Evolutionary conservation across 2,329 filamentous ascomycete genomes (phyloP).

Genomic region (Colletotrichum endophyticum): DNA sequence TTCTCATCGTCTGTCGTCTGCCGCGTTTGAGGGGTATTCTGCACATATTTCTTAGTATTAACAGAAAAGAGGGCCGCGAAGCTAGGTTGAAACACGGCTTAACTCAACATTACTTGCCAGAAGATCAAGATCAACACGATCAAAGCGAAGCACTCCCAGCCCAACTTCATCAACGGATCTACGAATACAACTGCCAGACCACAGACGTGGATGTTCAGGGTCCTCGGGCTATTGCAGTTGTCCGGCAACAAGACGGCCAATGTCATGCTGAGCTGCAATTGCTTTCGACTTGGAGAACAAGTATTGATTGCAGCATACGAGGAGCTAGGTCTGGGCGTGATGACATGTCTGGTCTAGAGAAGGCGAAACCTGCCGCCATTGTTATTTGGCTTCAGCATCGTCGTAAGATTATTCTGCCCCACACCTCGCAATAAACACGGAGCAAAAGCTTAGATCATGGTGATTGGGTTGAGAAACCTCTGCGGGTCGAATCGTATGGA

Average conservation of each 20-base stretch:
- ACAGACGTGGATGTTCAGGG: not conserved
- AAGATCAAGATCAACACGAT: too few relatives aligned
- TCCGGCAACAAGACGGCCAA: not conserved
- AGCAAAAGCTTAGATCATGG: not conserved
- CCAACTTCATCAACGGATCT: too few relatives aligned
- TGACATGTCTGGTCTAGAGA: not conserved
- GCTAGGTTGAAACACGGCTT: too few relatives aligned
- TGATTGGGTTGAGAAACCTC: not conserved
- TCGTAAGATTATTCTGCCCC: not conserved
- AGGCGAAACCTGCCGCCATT: not conserved
- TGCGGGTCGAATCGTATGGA: not conserved
- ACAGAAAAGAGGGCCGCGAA: too few relatives aligned
- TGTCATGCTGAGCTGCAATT: too few relatives aligned
- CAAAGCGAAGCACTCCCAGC: too few relatives aligned
- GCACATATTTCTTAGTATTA: too few relatives aligned
- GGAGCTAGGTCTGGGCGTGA: not conserved
- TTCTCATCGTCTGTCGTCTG: too few relatives aligned
- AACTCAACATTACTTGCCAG: too few relatives aligned
- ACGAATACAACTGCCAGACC: too few relatives aligned
- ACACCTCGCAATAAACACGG: accelerated
- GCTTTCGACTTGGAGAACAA: not conserved
- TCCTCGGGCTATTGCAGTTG: accelerated
- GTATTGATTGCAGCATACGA: not conserved
- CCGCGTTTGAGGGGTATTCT: too few relatives aligned
- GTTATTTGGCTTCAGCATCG: not conserved